Evolutionary conservation across 805 yeast species (phyloP), one percentile per base, ranked within the genome.

Genomic region (Spathaspora passalidarum): DNA sequence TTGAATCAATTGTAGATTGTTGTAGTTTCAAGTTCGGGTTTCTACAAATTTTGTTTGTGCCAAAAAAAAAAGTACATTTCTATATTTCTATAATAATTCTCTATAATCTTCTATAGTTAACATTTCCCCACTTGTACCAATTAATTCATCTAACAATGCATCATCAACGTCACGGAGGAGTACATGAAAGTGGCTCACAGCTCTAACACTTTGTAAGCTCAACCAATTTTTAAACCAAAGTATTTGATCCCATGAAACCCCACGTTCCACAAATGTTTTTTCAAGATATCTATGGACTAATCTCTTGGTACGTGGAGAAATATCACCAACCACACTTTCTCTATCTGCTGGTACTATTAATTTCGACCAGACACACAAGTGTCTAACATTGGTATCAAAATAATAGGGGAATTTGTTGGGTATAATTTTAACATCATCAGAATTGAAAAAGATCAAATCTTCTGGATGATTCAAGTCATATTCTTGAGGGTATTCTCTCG

Each of bases 211-310:
- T 59, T 86, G 94, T 35, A 86, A 60, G 5, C 76, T 71, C 6
- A 83, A 76, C 79, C 86, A 85, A 58, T 86, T 86, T 52, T 85
- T 75, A 61, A 86, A 86, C 92, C 92, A 86, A 1, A 72, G 58
- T 38, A 77, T 54, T 34, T 77, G 63, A 3, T 72, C 66, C 21
- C 68, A 55, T 6, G 62, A 55, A 13, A 70, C 57, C 8, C 72
- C 75, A 25, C 66, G 64, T 22, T 69, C 61, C n/a, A 72, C 64
- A 47, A 85, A 76, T 3, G 84, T 81, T 42, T 63, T 60, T 2
- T 67, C 57, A 9, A 86, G 65, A 46, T 77, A 76, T 18, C 49
- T 52, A 41, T 76, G 75, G 8, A 83, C 78, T 2, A 64, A 47
- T 0, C 46, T 50, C 47, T 78, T 73, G 17, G 76, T 68, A 9